These are phyloP conservation scores for Fagopyrum homotropicum DNA, from an alignment of 148 eudicot genomes.

Conservation along the genomic window DNA sequence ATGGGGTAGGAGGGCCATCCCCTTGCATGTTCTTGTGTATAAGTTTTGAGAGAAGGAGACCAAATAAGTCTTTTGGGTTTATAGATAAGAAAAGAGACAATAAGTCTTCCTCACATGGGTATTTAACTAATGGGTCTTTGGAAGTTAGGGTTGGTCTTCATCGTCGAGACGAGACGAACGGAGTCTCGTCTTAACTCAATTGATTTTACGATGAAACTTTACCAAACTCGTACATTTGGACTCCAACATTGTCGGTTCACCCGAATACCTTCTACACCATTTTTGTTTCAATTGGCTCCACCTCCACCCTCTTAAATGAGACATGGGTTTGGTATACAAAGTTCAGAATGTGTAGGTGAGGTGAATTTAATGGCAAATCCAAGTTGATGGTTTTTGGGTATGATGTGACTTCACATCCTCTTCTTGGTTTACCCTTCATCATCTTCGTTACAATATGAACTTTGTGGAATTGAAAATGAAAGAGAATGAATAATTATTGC, in stretches of 20 bases:
- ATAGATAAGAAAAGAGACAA: not conserved
- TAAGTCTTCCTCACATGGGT: conserved; percentile 11
- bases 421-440: not conserved
- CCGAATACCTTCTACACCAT: not conserved
- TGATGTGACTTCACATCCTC: conserved; percentile 1
- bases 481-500: not conserved
- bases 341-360: conserved; percentile 5
- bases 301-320: not conserved
- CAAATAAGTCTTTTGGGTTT: not conserved
- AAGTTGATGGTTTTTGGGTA: conserved; percentile 4
- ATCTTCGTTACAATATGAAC: not conserved
- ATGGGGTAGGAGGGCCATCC: conserved; percentile 8
- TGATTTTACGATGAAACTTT: too few species aligned
- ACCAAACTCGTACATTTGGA: too few species aligned
- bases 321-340: not conserved
- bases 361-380: conserved; percentile 9
- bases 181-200: too few species aligned
- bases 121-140: not conserved
- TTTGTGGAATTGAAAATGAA: too few species aligned
- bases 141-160: not conserved
- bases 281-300: not conserved
- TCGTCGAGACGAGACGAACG: too few species aligned
- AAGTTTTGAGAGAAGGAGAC: not conserved
- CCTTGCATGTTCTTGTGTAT: not conserved
- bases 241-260: too few species aligned